phyloP scores from a whole-genome alignment of 768 basidiomycete species.

The Dacryopinax spathularia region DNA sequence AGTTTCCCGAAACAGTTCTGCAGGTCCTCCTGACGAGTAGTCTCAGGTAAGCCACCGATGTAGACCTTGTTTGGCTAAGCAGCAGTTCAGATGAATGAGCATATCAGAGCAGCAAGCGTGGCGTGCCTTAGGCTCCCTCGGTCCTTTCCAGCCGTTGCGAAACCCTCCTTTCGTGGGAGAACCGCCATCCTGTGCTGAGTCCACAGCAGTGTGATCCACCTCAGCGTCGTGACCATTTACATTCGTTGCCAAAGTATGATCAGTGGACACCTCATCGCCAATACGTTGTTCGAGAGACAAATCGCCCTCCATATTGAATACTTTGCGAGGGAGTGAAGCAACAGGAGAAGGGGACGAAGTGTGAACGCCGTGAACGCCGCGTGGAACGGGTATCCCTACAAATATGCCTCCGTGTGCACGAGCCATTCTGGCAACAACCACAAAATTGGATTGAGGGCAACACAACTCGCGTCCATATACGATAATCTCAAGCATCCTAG shows the following conservation, averaged over 20 bases:
- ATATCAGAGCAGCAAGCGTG: background rate
- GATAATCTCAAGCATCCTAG: too few species aligned
- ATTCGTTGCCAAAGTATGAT: background rate
- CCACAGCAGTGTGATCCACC: background rate
- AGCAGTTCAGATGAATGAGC: slow-evolving; percentile 23
- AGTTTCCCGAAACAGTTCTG: slow-evolving; percentile 78
- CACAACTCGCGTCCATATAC: too few species aligned
- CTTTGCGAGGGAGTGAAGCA: too few species aligned
- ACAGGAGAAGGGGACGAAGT: too few species aligned
- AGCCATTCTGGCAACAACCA: background rate
- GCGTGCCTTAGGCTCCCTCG: background rate
- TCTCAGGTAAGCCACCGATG: slow-evolving; percentile 76
- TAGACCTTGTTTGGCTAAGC: slow-evolving; percentile 88
- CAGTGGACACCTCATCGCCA: background rate
- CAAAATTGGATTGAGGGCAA: background rate
- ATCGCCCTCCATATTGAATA: background rate
- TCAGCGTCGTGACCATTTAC: background rate
- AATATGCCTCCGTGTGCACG: background rate
- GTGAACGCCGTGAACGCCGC: too few species aligned
- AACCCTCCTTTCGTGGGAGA: background rate
- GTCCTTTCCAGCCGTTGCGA: background rate
- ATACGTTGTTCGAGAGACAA: slow-evolving; percentile 1
- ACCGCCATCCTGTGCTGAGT: background rate
- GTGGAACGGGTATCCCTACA: too few species aligned
- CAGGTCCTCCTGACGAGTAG: slow-evolving; percentile 72